These are phyloP conservation scores for Trametes maxima DNA, from an alignment of 768 basidiomycete genomes.

Conservation along the genomic window DNA sequence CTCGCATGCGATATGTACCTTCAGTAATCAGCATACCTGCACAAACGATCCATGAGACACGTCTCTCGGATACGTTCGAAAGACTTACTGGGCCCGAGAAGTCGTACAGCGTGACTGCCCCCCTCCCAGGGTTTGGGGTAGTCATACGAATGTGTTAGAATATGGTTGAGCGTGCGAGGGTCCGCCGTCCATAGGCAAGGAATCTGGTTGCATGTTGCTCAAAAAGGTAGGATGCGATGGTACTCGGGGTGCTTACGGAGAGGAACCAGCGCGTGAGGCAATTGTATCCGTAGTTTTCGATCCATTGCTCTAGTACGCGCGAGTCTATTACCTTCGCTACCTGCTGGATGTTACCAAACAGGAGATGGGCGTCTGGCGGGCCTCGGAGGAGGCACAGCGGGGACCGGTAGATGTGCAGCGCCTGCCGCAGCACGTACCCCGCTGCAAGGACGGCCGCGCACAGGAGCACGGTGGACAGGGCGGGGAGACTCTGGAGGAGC, in stretches of 20 bases:
- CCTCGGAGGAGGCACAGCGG: too few species aligned
- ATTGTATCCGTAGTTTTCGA: background rate
- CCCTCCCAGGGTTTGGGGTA: conserved; percentile 58
- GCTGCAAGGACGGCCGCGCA: too few species aligned
- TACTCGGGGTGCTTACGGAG: background rate
- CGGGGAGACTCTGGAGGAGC: too few species aligned
- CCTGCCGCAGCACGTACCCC: too few species aligned
- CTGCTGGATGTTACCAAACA: too few species aligned
- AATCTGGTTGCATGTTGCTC: background rate
- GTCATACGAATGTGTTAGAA: conserved; percentile 56
- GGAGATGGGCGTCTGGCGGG: too few species aligned
- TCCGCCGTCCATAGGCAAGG: conserved; percentile 41
- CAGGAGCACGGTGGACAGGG: too few species aligned
- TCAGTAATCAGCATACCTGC: conserved; percentile 53
- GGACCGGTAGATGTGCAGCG: too few species aligned
- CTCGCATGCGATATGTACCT: conserved; percentile 22
- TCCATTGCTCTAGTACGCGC: background rate
- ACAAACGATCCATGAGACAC: background rate
- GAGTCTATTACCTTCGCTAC: too few species aligned
- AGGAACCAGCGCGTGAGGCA: conserved; percentile 1
- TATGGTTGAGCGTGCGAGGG: conserved; percentile 62
- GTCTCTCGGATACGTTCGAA: too few species aligned
- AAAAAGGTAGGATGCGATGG: background rate
- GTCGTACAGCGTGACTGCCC: conserved; percentile 40
- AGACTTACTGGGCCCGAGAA: conserved; percentile 45